Evolutionary conservation across 2,329 filamentous ascomycete genomes (phyloP).

Genomic region (Beauveria sp.): DNA sequence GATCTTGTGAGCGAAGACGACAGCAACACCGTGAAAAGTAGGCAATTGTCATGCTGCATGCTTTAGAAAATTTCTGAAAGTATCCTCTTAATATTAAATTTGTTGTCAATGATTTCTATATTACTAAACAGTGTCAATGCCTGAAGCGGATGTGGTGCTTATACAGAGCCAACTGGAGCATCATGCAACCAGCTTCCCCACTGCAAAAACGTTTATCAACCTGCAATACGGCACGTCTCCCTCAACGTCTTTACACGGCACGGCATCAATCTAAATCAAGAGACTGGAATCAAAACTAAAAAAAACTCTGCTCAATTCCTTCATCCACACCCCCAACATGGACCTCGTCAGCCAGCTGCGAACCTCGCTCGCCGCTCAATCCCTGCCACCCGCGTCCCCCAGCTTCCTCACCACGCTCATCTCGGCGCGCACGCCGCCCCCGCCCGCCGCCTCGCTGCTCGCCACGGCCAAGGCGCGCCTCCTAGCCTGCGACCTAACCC

Average conservation of each 20-base stretch:
- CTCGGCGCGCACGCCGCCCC: slow-evolving; percentile 44
- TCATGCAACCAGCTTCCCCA: background rate
- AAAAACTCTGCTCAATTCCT: background rate
- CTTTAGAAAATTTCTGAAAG: too few species aligned
- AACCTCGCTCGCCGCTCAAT: slow-evolving; percentile 41
- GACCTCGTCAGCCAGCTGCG: slow-evolving; percentile 41
- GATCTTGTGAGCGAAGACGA: too few species aligned
- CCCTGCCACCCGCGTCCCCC: slow-evolving; percentile 43
- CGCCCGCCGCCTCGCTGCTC: slow-evolving; percentile 62
- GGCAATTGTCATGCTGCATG: too few species aligned
- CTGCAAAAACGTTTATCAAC: background rate
- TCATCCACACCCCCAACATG: slow-evolving; percentile 16
- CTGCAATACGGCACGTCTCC: too few species aligned
- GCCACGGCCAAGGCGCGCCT: slow-evolving; percentile 77
- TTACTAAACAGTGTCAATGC: background rate
- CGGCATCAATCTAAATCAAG: background rate
- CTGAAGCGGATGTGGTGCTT: background rate
- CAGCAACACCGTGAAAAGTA: too few species aligned
- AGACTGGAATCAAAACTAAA: background rate
- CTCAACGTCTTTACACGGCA: too few species aligned
- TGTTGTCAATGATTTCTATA: too few species aligned
- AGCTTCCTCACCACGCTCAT: slow-evolving; percentile 60
- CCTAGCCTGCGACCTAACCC: slow-evolving; percentile 62
- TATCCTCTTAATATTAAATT: too few species aligned
- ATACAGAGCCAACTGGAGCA: background rate